Evolutionary conservation across 441 rosid species (phyloP), one percentile per base, ranked within the genome.

Genomic region (Eutrema salsugineum): DNA sequence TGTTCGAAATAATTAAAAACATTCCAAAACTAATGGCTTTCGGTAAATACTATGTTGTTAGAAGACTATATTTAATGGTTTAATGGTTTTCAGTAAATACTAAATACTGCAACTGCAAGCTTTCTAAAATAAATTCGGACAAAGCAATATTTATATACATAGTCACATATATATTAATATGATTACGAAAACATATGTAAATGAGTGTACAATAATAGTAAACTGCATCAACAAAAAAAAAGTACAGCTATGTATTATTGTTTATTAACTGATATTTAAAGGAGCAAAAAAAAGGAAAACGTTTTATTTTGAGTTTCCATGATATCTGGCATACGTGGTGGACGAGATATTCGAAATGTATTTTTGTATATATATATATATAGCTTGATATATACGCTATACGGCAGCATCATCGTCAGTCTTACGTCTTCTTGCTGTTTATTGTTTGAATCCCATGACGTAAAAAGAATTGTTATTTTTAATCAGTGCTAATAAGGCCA

Each of bases 251-350:
- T 10, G 51, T 51, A 43, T 49, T 27, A 38, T 15, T 15, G 57
- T 11, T 12, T 10, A 19, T 12, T n/a, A 24, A 22, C 38, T 15
- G 9, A 38, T 11, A 35, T 5, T 47, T 11, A 63, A 15, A 30
- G 28, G 9, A 46, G 47, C 11, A 30, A 16, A 56, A 36, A 50
- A 57, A 48, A 30, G 6, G 6, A 38, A 69, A 27, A 62, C 51
- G 60, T 28, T 47, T 54, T 19, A 27, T 40, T 43, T 48, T 49
- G 59, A 40, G 33, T 22, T 48, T 38, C 72, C 80, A 70, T 33
- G 76, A 76, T 57, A 64, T 65, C 38, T 64, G 76, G 80, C 76
- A 63, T 64, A 57, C 68, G 66, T 76, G 61, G 42, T 64, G 49
- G 61, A 56, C 62, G 55, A 76, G 67, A 70, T 47, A 59, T 66